Base-by-base conservation (phyloP, 169 alveolate species). In the Eimeria acervulina region DNA sequence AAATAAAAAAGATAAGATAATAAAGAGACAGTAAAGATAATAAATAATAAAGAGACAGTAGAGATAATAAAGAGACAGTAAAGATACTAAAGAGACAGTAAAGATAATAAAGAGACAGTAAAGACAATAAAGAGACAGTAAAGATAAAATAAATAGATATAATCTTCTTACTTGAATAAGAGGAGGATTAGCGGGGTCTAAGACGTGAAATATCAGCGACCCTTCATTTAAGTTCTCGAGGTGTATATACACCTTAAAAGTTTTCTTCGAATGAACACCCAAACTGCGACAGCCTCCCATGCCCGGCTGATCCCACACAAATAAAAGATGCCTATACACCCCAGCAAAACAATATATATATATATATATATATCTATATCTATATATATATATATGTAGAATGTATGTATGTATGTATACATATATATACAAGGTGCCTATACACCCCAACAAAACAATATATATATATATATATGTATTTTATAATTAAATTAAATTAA, bases 141-240 rank as follows among this genome's bases (percentile, higher is more conserved):
- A n/a, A n/a, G n/a, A n/a, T n/a, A n/a, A n/a, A n/a, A n/a, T n/a
- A n/a, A n/a, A n/a, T n/a, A n/a, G n/a, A n/a, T n/a, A n/a, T n/a
- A n/a, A n/a, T n/a, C n/a, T n/a, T n/a, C n/a, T 74, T 38, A 93
- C 91, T 28, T 96, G 97, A 7, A 66, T 55, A 47, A 95, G 92
- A 55, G 96, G 40, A 81, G 76, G 98, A 80, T 93, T 90, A 23
- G 94, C 70, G 38, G 97, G 96, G 90, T 98, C 98, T 38, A 97
- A 91, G 40, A 98, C 95, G 96, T 98, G 99, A 94, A 98, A 97
- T 21, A 97, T 95, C n/a, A 97, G 95, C 13, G 98, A 95, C 42
- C 98, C 98, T 87, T 97, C 98, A 84, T 98, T 98, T 66, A 96
- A 84, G 72, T 98, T 90, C 88, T 98, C 99, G 13, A 95, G 93